Evolutionary conservation across 2,329 filamentous ascomycete species (phyloP).

Genomic region (Lasiodiplodia theobromae): DNA sequence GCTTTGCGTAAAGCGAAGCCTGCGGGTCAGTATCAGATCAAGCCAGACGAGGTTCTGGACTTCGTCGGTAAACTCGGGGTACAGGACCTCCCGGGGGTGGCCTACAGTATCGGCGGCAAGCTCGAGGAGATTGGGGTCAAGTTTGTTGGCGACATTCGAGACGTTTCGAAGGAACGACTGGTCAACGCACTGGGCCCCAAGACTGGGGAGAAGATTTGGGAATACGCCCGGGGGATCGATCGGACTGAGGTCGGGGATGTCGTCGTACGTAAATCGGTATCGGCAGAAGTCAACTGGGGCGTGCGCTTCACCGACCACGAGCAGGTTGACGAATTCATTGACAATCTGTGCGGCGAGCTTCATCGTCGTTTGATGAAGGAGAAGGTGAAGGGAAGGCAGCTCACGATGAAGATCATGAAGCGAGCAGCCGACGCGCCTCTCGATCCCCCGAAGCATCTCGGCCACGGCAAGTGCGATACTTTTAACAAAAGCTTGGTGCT

Average conservation of each 20-base stretch:
- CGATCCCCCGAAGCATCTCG: slow-evolving; percentile 90
- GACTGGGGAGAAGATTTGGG: slow-evolving; percentile 88
- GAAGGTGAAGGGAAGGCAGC: slow-evolving; percentile 82
- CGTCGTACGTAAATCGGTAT: slow-evolving; percentile 88
- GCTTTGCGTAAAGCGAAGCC: slow-evolving; percentile 92
- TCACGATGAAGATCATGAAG: slow-evolving; percentile 95
- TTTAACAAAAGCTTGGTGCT: slow-evolving; percentile 88
- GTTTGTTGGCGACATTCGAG: slow-evolving; percentile 81
- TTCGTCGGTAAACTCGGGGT: slow-evolving; percentile 81
- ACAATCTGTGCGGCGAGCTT: slow-evolving; percentile 84
- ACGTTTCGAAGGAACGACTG: slow-evolving; percentile 77
- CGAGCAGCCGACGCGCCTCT: slow-evolving; percentile 84
- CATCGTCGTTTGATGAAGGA: slow-evolving; percentile 82
- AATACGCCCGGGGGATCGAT: slow-evolving; percentile 90
- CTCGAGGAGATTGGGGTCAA: slow-evolving; percentile 86
- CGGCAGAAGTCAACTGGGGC: slow-evolving; percentile 97
- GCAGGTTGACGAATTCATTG: slow-evolving; percentile 93
- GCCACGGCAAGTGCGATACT: slow-evolving; percentile 92
- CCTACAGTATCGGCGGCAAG: slow-evolving; percentile 84
- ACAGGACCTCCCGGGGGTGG: slow-evolving; percentile 87
- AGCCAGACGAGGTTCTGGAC: slow-evolving; percentile 77
- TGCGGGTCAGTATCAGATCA: slow-evolving; percentile 88
- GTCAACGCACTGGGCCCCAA: slow-evolving; percentile 81
- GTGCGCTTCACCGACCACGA: slow-evolving; percentile 90
- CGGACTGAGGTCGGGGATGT: slow-evolving; percentile 84